These are phyloP conservation scores for Lactarius vividus DNA, from an alignment of 768 basidiomycete genomes.

Conservation along the genomic window DNA sequence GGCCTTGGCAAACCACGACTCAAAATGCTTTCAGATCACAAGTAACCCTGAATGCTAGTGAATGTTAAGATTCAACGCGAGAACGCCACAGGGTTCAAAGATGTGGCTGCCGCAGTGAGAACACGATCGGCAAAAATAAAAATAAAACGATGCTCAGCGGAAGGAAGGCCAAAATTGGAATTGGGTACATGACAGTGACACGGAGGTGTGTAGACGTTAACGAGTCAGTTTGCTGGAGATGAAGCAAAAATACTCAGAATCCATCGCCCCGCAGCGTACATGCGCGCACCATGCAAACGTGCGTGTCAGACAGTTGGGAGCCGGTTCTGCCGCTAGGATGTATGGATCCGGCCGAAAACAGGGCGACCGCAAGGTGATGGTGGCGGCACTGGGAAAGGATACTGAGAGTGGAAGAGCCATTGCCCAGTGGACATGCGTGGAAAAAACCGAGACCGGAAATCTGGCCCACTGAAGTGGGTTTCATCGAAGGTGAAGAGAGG, in stretches of 20 bases:
- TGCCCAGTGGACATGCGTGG: conserved; percentile 1
- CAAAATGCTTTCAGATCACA: conserved; percentile 11
- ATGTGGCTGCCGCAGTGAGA: not conserved
- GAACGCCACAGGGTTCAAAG: conserved; percentile 16
- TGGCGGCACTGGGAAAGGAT: conserved; percentile 21
- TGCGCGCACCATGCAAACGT: not conserved
- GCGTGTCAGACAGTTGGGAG: not conserved
- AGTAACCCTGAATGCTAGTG: conserved; percentile 2
- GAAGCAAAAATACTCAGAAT: not conserved
- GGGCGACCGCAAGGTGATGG: conserved; percentile 15
- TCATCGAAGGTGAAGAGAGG: conserved; percentile 7
- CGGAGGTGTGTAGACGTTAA: not conserved
- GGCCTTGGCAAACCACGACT: conserved; percentile 5
- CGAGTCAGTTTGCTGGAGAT: not conserved
- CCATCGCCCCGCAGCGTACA: not conserved
- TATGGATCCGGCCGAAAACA: conserved; percentile 15
- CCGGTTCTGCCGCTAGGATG: not conserved
- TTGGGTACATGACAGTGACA: not conserved
- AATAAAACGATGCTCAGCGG: not conserved
- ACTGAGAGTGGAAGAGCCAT: not conserved
- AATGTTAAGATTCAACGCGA: not conserved
- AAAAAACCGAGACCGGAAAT: conserved; percentile 2
- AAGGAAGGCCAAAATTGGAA: not conserved
- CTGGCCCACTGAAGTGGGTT: conserved; percentile 10
- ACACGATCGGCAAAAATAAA: not conserved